Evolutionary conservation across 2,329 filamentous ascomycete genomes (phyloP), one percentile per base, ranked within the genome.

Genomic region (Magnaporthiopsis rhizophila): DNA sequence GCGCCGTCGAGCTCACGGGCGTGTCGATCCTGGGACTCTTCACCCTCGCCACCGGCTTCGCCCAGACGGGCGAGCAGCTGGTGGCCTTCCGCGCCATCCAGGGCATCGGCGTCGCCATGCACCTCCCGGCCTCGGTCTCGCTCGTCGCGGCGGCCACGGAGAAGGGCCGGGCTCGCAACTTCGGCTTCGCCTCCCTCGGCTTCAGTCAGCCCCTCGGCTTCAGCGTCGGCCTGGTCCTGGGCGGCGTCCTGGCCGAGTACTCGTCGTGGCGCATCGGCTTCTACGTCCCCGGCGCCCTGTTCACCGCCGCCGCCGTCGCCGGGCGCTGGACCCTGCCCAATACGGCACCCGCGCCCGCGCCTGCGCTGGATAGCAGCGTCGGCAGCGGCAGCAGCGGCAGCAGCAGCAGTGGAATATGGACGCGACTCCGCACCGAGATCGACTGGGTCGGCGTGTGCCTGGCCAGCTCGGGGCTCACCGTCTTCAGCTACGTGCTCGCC

Each of bases 401-500:
- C 26, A 3, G 7, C 24, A 7, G n/a, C n/a, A 21, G 18, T 13
- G 78, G 34, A 66, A 68, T 68, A 12, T 65, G 70, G 62, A 66
- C 58, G 61, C 69, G 67, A 59, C 69, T 72, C n/a, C 68, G 69
- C 34, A 73, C 69, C 0, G 79, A 83, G 18, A 78, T 86, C 59
- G 84, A 86, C 66, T 86, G 83, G 82, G 67, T 82, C 28, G 83
- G 83, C 0, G 80, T 80, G 0, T 28, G 76, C 0, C 75, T 85
- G 3, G 79, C 78, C 1, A 80, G 78, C 50, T 71, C 75, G 0
- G 79, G 75, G 24, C 73, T 86, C 66, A 80, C 78, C 0, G 70
- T 83, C 63, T 70, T 85, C 2, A 82, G 78, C 2, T 85, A 85
- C 67, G 75, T 81, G n/a, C 74, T 85, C n/a, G 80, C 64, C 26